Conservation (phyloP, 305 asterid species). For the Petunia hybrid region DNA sequence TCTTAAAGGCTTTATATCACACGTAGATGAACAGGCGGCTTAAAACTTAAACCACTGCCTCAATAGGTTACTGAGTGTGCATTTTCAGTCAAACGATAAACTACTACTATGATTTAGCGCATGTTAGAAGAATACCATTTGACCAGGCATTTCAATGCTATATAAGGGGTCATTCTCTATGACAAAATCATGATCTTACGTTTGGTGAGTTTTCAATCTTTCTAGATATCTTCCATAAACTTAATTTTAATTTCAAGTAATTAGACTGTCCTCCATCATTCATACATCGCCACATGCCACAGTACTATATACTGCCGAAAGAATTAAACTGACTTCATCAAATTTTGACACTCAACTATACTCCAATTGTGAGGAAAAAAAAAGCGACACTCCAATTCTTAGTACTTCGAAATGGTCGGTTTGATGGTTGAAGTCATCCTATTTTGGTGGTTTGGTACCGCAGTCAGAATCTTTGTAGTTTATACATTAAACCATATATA, state of each 20-base stretch:
- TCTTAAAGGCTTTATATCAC: not conserved
- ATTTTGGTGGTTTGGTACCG: not conserved
- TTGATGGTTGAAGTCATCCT: not conserved
- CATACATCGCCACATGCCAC: not conserved
- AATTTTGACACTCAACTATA: not conserved
- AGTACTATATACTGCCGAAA: not conserved
- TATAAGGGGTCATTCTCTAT: not conserved
- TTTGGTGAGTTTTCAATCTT: not conserved
- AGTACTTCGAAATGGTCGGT: not conserved
- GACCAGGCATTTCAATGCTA: not conserved
- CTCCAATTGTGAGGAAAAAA: not conserved
- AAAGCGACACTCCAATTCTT: too few relatives aligned
- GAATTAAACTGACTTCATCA: not conserved
- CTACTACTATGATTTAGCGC: not conserved
- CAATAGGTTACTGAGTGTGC: not conserved
- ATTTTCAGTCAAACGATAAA: not conserved
- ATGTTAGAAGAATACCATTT: not conserved
- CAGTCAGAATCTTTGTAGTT: not conserved
- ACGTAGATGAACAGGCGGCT: not conserved
- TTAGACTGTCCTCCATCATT: not conserved
- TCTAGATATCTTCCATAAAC: not conserved
- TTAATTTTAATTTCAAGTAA: not conserved
- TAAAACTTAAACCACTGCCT: not conserved
- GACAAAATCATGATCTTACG: not conserved
- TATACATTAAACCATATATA: too few relatives aligned